Conservation (phyloP, 2,329 filamentous ascomycete species). For the Blastomyces percursus region DNA sequence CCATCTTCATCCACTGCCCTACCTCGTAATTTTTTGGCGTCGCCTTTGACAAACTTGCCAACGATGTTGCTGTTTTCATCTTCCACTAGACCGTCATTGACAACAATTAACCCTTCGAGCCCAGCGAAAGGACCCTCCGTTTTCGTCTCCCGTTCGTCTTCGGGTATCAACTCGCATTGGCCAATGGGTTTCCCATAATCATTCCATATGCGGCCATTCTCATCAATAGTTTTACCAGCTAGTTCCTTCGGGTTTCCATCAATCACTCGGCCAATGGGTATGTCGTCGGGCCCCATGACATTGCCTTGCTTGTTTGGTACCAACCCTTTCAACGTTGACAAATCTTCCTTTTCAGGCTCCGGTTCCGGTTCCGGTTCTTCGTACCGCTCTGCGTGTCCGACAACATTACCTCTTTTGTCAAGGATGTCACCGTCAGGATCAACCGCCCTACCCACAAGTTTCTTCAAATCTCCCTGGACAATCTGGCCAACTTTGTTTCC, state of each 20-base stretch:
- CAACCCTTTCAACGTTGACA: constrained; percentile 44
- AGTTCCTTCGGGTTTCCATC: constrained; percentile 48
- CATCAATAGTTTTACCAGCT: constrained; percentile 45
- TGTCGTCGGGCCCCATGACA: constrained; percentile 43
- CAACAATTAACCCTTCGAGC: constrained; percentile 45
- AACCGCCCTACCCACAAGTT: constrained; percentile 47
- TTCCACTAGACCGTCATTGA: constrained; percentile 52
- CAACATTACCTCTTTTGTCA: constrained; percentile 51
- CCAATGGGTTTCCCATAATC: constrained; percentile 47
- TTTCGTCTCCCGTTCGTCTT: constrained; percentile 45
- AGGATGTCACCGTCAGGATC: constrained; percentile 54
- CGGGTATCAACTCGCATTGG: constrained; percentile 47
- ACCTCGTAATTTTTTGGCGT: constrained; percentile 60
- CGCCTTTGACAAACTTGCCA: constrained; percentile 59
- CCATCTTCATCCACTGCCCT: constrained; percentile 70
- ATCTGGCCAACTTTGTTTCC: constrained; percentile 41
- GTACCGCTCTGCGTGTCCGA: constrained; percentile 45
- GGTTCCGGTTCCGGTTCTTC: constrained; percentile 40
- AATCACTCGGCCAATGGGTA: constrained; percentile 46
- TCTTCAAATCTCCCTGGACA: constrained; percentile 49
- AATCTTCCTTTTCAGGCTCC: constrained; percentile 36
- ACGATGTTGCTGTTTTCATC: constrained; percentile 69
- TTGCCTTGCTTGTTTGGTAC: constrained; percentile 49
- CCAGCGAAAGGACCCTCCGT: constrained; percentile 49
- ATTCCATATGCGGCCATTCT: constrained; percentile 46